Evolutionary conservation across 2,329 filamentous ascomycete genomes (phyloP).

Genomic region (Madurella mycetomatis): DNA sequence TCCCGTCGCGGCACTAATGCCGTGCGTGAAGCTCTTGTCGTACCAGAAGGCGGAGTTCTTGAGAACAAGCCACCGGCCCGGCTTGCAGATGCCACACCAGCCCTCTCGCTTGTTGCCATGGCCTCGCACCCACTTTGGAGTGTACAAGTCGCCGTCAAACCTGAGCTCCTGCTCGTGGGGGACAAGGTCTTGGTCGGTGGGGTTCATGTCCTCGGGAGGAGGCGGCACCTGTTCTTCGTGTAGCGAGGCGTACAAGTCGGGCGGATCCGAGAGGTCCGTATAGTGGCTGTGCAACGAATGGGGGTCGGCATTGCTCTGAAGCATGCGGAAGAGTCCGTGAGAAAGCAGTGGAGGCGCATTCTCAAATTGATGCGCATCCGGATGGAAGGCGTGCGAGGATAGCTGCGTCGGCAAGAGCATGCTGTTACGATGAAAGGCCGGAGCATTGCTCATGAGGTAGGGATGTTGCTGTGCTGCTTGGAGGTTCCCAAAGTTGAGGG

Average conservation of each 20-base stretch:
- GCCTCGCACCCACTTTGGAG: slow-evolving; percentile 76
- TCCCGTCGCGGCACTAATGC: slow-evolving; percentile 77
- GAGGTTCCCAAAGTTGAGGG: slow-evolving; percentile 52
- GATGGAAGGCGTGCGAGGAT: slow-evolving; percentile 46
- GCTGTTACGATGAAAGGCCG: slow-evolving; percentile 50
- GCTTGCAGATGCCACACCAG: slow-evolving; percentile 86
- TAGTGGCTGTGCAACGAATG: slow-evolving; percentile 66
- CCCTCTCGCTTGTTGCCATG: slow-evolving; percentile 84
- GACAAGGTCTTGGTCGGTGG: slow-evolving; percentile 67
- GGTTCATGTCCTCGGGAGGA: slow-evolving; percentile 77
- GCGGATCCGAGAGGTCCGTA: slow-evolving; percentile 67
- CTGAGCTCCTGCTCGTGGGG: slow-evolving; percentile 76
- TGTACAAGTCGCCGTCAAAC: slow-evolving; percentile 78
- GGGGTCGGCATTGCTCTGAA: slow-evolving; percentile 69
- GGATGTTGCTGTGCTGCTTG: slow-evolving; percentile 53
- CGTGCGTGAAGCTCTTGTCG: slow-evolving; percentile 85
- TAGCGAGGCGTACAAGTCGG: slow-evolving; percentile 71
- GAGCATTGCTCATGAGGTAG: slow-evolving; percentile 50
- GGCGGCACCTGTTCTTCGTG: slow-evolving; percentile 69
- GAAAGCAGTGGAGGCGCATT: slow-evolving; percentile 61
- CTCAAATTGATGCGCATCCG: slow-evolving; percentile 51
- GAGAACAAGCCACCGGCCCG: slow-evolving; percentile 77
- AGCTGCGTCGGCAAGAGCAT: slow-evolving; percentile 57
- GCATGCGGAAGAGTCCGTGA: slow-evolving; percentile 67
- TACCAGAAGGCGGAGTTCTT: slow-evolving; percentile 95